Conservation (phyloP, 1,284 basidiomycete genomes). For the Phaffia rhodozyma region DNA sequence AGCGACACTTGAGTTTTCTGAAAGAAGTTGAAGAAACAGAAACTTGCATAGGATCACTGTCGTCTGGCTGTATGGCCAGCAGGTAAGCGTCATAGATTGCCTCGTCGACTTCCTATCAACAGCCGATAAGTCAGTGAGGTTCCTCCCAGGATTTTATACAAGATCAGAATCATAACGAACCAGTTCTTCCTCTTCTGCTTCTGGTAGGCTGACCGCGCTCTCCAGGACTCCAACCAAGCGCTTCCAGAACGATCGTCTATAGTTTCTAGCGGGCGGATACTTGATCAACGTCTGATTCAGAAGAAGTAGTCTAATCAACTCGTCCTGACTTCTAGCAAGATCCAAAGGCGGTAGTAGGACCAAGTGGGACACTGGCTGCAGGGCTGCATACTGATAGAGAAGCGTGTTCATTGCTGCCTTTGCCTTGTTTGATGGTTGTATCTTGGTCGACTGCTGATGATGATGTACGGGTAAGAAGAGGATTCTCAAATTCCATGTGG, state of each 20-base stretch:
- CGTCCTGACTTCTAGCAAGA: background rate
- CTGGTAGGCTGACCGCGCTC: constrained; percentile 19
- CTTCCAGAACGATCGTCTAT: constrained; percentile 28
- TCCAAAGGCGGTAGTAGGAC: background rate
- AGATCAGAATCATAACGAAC: constrained; percentile 17
- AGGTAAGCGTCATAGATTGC: constrained; percentile 29
- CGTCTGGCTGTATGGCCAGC: constrained; percentile 22
- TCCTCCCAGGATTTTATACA: background rate
- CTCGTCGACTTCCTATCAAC: constrained; percentile 28
- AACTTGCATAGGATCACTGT: constrained; percentile 7
- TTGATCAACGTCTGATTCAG: constrained; percentile 11
- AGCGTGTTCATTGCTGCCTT: background rate
- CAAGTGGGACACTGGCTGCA: background rate
- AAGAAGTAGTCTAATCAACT: constrained; percentile 11
- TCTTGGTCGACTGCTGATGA: too few relatives aligned
- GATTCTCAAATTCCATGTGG: too few relatives aligned
- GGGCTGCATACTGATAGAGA: background rate
- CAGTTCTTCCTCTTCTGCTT: constrained; percentile 18
- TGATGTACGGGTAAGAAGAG: too few relatives aligned
- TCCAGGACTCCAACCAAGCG: constrained; percentile 24
- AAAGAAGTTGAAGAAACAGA: background rate
- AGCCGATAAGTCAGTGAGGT: background rate
- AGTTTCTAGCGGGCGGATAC: constrained; percentile 25
- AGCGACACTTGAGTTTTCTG: background rate
- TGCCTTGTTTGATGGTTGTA: too few relatives aligned